Evolutionary conservation across 2,329 filamentous ascomycete genomes (phyloP), one percentile per base, ranked within the genome.

Genomic region (Stagonosporopsis cucurbitacearum): DNA sequence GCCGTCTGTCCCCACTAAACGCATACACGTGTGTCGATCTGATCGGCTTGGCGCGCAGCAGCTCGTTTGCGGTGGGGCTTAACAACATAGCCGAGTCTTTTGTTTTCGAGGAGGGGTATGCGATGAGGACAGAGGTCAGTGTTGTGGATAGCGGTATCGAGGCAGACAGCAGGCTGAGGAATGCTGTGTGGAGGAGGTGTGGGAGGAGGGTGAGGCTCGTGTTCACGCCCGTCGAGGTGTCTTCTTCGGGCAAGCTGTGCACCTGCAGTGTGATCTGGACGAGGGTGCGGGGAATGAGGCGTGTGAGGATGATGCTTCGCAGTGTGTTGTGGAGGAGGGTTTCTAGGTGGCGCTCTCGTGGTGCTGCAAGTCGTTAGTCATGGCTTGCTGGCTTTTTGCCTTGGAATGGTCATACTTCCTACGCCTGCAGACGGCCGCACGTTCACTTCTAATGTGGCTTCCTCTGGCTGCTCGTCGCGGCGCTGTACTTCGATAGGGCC

Each of bases 401-500:
- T n/a, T 2, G 9, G 19, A 12, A 1, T 4, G 13, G 43, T 68
- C 83, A 72, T 75, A 88, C 92, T 89, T 80, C 90, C 92, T 41
- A 95, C 88, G 15, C 93, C 93, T 61, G 89, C 87, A 32, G 90
- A 88, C 44, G 94, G 94, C 74, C 95, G 87, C 62, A 99, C 86
- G 72, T 94, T 87, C 54, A 99, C 91, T 77, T 98, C 95, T 63
- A 99, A 82, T 45, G 89, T 86, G 25, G 94, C 92, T 79, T 97
- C 92, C 76, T 96, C 93, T 7, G 95, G 90, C 64, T 95, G 86
- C 75, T 98, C 92, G 72, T 99, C 94, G 68, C 91, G 87, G 68
- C 93, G 86, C 66, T 88, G 87, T 15, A 94, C 91, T 79, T 99
- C 95, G 64, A 98, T 86, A 15, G 95, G 95, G 0, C 94, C 95